Evolutionary conservation across 129 eudicot genomes (phyloP), one percentile per base, ranked within the genome.

Genomic region (Ambrosia trifida): DNA sequence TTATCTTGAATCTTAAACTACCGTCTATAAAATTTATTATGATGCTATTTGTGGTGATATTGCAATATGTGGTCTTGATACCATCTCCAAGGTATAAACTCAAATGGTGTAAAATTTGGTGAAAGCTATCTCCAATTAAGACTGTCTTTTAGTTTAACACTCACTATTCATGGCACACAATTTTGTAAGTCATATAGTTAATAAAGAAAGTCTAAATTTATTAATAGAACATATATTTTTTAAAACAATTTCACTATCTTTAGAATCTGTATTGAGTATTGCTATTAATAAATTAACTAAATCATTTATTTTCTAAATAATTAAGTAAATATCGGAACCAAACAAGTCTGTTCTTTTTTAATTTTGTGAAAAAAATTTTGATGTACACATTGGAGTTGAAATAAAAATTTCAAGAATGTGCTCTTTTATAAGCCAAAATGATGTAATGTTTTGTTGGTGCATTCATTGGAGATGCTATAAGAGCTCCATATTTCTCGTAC

Each of bases 41-140:
- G 31, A 32, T 32, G 32, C 64, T 57, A 57, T 9, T 5, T 64
- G 66, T 62, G 68, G 18, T 40, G 49, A n/a, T 63, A 11, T 62
- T 62, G 7, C 47, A 19, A 14, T 19, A n/a, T 67, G 30, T 46
- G 11, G 72, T 46, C 57, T 20, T 67, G 28, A 52, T 52, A 52
- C 6, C 35, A 24, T 24, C 28, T 24, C 28, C 28, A 24, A 24
- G 28, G 28, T 24, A 24, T 24, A 24, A 24, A 24, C 28, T 24
- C 59, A 52, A 52, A 17, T 52, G 59, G 31, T 52, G 28, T 52
- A 52, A 19, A 17, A 18, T 19, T n/a, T 24, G 28, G 28, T 24
- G 28, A 0, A 18, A 52, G 19, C 31, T 18, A 20, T 54, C 35
- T 8, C 62, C 35, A 54, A 54, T 11, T 11, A 52, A 52, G 59